phyloP scores from a whole-genome alignment of 2,329 filamentous ascomycete genomes.

The Colletotrichum navitas region DNA sequence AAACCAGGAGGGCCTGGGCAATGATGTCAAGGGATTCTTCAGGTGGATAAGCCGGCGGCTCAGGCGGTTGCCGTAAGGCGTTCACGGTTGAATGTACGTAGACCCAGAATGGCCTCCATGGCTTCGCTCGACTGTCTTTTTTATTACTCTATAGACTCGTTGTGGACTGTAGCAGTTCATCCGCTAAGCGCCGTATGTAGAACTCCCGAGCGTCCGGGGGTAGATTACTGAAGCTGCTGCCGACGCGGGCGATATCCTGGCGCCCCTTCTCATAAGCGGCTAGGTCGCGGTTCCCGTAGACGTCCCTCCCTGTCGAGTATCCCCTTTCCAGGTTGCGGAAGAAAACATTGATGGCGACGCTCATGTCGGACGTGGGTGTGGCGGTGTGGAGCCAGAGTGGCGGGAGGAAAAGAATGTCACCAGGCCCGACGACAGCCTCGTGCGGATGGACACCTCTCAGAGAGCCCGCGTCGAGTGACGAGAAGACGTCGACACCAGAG shows the following conservation, averaged over 20 bases:
- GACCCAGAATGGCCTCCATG: not conserved
- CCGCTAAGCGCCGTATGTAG: constrained; percentile 78
- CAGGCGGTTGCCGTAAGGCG: too few relatives aligned
- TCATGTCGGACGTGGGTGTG: constrained; percentile 68
- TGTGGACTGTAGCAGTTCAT: constrained; percentile 67
- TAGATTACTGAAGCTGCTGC: constrained; percentile 72
- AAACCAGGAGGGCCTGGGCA: constrained; percentile 52
- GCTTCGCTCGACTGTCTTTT: not conserved
- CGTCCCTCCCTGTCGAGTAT: constrained; percentile 82
- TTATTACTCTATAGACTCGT: constrained; percentile 12
- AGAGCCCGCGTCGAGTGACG: constrained; percentile 55
- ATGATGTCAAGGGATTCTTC: constrained; percentile 46
- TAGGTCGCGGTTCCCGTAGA: constrained; percentile 90
- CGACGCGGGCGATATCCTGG: constrained; percentile 76
- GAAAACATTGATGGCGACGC: constrained; percentile 90
- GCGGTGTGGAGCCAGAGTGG: constrained; percentile 88
- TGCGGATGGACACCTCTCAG: constrained; percentile 70
- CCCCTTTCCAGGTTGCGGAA: constrained; percentile 77
- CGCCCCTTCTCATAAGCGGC: constrained; percentile 87
- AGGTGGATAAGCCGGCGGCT: not conserved
- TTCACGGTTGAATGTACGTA: not conserved
- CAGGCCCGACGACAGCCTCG: constrained; percentile 74
- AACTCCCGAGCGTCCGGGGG: constrained; percentile 78
- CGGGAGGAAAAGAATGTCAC: constrained; percentile 85
- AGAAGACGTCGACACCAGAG: constrained; percentile 81